A percentile compares a stretch with the other conserved stretches of the same genome.
These are phyloP conservation scores for Gelatoporia subvermispora DNA, from an alignment of 768 basidiomycete species.

Conservation along the genomic window DNA sequence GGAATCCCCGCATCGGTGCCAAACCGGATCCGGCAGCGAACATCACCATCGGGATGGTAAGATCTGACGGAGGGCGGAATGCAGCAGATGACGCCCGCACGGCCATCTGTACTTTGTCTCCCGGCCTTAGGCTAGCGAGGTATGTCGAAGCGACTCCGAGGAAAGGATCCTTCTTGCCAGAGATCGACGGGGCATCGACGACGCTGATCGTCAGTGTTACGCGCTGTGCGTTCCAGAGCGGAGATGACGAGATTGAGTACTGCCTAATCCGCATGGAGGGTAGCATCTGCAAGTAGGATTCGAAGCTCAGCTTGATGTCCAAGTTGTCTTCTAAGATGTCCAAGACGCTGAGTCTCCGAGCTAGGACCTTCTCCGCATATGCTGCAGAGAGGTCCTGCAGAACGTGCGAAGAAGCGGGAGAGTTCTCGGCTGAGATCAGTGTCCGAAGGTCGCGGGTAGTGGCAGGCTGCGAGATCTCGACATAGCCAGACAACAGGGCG, in stretches of 20 bases:
- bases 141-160: slow-evolving; percentile 44
- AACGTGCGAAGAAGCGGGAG: slow-evolving; percentile 20
- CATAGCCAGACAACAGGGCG: slow-evolving; percentile 37
- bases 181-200: slow-evolving; percentile 33
- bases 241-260: slow-evolving; percentile 48
- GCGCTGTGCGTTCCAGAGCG: slow-evolving; percentile 37
- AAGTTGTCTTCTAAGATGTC: slow-evolving; percentile 36
- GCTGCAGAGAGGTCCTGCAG: slow-evolving; percentile 26
- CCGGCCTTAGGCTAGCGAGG: slow-evolving; percentile 35
- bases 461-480: slow-evolving; percentile 45
- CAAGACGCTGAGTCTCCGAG: slow-evolving; percentile 35
- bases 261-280: slow-evolving; percentile 45
- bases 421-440: slow-evolving; percentile 23
- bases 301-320: slow-evolving; percentile 32
- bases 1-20: slow-evolving; percentile 47
- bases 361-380: slow-evolving; percentile 31
- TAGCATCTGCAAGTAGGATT: slow-evolving; percentile 35
- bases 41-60: slow-evolving; percentile 36
- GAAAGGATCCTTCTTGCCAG: slow-evolving; percentile 30
- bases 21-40: slow-evolving; percentile 44
- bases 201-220: slow-evolving; percentile 44
- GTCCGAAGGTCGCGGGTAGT: slow-evolving; percentile 36
- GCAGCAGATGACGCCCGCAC: slow-evolving; percentile 33
- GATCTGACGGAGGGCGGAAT: slow-evolving; percentile 42
- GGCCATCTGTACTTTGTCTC: slow-evolving; percentile 38